Base-by-base conservation (phyloP, 805 yeast genomes). In the Zygosaccharomyces kombuchaensis region DNA sequence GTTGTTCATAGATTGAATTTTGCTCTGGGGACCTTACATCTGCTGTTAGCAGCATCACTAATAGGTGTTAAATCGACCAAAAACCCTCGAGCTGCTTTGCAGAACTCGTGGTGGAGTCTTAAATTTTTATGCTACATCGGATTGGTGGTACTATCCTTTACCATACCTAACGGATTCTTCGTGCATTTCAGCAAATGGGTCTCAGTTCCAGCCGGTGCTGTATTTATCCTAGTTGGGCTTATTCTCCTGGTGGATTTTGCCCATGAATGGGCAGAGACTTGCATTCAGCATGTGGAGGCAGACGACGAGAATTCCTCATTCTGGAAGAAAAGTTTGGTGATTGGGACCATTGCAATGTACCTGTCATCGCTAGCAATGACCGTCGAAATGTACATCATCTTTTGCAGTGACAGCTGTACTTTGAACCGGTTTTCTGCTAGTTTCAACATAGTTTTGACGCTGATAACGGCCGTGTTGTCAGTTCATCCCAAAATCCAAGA, bases 231-330 rank as follows among this genome's bases (percentile, higher is more conserved):
- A 12, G 87, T 93, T 50, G 99, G 99, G 1, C 75, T 93, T 47
- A 84, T 95, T 10, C 72, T 93, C 40, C 71, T 93, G 40, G 97
- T 93, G 26, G 99, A 93, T 66, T 93, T 88, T 73, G 98, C 99
- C 3, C 98, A 93, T 66, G 91, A 91, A 55, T 93, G 97, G 96
- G 97, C 98, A 0, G 99, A 93, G 58, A 86, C 85, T 6, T 93
- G 99, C 65, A 75, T 93, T 44, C 89, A 84, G 53, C 86, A 88
- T 57, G 87, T 93, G 34, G 98, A 93, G 62, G 81, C 82, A 57
- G 91, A 85, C 47, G 85, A 81, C 37, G 80, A 78, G 45, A 56
- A 67, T 42, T 66, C 73, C 46, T 49, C 65, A 3, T 74, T 86
- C 55, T 93, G 98, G 98, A 80, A 87, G 57, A 72, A 78, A 35